Evolutionary conservation across 2,329 filamentous ascomycete genomes (phyloP), one percentile per base, ranked within the genome.

Genomic region (Alternaria sp.): DNA sequence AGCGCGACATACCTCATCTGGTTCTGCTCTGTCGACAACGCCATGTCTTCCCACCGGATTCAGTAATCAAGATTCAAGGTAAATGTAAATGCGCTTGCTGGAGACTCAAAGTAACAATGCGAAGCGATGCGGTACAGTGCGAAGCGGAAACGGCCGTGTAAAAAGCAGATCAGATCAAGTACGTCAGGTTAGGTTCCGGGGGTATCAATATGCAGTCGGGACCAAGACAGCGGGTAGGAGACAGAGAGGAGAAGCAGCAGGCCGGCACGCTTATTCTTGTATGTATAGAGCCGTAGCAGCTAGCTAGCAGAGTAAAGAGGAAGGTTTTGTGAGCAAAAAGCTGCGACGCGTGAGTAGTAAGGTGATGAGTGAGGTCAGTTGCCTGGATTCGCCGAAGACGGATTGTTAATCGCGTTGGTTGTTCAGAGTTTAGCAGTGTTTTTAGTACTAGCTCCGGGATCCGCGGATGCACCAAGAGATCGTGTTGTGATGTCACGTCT

Each of bases 1-100:
- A 32, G 34, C 12, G 36, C 40, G 49, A 57, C 60, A 25, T 57
- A 63, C 60, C 57, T 63, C 48, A 56, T 60, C 18, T 63, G 60
- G 20, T 22, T 49, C 38, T 63, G 60, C 36, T 63, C 60, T 4
- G 43, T 54, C 18, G 57, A 46, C 22, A 54, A 30, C 7, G 43
- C 48, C 57, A 60, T 63, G 8, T 40, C 55, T 28, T 14, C 30
- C 18, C 8, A 44, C 27, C 32, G 32, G 28, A 28, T 28, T n/a
- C 20, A 28, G 28, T 16, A 16, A 18, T 48, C 25, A 22, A 30
- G 38, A 14, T 32, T 57, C 3, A 28, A 49, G 1, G 30, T n/a
- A 4, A 11, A 38, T 38, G 14, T 8, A n/a, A 7, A 38, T 50
- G 32, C 46, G 46, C 46, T 30, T 0, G 45, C 12, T 32, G 28